phyloP scores from a whole-genome alignment of 768 basidiomycete genomes.

The Macrolepiota dolichaula region DNA sequence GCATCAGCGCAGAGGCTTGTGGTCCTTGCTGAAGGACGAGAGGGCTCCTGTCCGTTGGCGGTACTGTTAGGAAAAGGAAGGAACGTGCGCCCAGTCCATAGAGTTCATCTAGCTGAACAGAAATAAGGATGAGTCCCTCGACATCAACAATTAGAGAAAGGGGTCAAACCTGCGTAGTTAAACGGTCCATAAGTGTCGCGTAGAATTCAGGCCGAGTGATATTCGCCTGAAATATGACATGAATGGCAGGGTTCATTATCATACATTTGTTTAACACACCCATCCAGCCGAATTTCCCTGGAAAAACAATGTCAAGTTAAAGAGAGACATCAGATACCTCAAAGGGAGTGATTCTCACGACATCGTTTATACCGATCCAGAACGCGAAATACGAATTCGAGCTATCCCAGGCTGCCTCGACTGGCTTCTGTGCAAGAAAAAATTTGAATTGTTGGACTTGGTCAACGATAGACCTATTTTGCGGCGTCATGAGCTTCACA shows the following conservation, averaged over 20 bases:
- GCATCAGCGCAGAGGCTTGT: conserved; percentile 32
- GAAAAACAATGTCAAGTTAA: conserved; percentile 9
- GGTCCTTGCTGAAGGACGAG: conserved; percentile 38
- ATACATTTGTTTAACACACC: conserved; percentile 25
- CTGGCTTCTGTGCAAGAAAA: conserved; percentile 39
- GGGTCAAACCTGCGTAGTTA: conserved; percentile 28
- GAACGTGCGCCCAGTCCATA: conserved; percentile 49
- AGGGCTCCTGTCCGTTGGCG: conserved; percentile 55
- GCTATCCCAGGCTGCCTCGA: conserved; percentile 46
- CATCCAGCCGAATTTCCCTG: conserved; percentile 48
- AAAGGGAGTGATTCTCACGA: conserved; percentile 31
- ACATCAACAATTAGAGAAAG: not conserved
- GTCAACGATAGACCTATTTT: conserved; percentile 48
- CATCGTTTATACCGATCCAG: conserved; percentile 69
- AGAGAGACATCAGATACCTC: not conserved
- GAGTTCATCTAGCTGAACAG: conserved; percentile 41
- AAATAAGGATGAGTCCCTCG: conserved; percentile 1
- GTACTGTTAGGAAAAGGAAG: conserved; percentile 62
- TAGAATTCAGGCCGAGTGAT: conserved; percentile 34
- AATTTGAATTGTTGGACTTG: conserved; percentile 54
- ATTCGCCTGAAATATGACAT: conserved; percentile 27
- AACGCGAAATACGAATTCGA: conserved; percentile 53
- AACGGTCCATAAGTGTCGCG: conserved; percentile 29
- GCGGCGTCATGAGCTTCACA: not conserved
- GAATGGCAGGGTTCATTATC: not conserved